phyloP scores from a whole-genome alignment of 2,329 filamentous ascomycete genomes.

The Fusarium denticulatum region DNA sequence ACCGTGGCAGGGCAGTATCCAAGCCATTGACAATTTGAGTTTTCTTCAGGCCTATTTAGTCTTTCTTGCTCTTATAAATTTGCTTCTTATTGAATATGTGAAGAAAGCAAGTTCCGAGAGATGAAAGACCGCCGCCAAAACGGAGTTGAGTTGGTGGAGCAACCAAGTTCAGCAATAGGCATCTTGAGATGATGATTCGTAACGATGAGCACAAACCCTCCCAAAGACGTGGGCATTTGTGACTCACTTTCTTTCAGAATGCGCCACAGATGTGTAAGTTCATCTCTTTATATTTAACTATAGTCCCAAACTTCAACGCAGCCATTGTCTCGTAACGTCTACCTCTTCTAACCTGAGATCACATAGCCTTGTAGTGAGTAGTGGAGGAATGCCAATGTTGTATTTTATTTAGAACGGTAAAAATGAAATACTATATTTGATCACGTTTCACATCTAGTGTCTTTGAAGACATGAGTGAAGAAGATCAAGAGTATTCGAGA shows the following conservation, averaged over 20 bases:
- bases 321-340: background rate
- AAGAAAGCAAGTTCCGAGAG: background rate
- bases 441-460: background rate
- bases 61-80: background rate
- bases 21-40: background rate
- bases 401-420: background rate
- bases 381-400: background rate
- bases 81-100: background rate
- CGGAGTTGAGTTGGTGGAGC: conserved; percentile 32
- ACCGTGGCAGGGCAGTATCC: background rate
- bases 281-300: background rate
- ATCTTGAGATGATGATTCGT: background rate
- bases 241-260: too few species aligned
- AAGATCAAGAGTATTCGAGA: background rate
- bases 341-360: background rate
- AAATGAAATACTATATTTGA: background rate
- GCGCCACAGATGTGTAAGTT: background rate
- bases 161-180: conserved; percentile 10
- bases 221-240: background rate
- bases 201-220: background rate
- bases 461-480: background rate
- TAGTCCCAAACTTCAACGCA: background rate
- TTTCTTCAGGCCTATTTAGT: background rate
- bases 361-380: background rate
- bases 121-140: background rate